Conservation (phyloP, 345 rosid species). For the Stellera chamaejasme region DNA sequence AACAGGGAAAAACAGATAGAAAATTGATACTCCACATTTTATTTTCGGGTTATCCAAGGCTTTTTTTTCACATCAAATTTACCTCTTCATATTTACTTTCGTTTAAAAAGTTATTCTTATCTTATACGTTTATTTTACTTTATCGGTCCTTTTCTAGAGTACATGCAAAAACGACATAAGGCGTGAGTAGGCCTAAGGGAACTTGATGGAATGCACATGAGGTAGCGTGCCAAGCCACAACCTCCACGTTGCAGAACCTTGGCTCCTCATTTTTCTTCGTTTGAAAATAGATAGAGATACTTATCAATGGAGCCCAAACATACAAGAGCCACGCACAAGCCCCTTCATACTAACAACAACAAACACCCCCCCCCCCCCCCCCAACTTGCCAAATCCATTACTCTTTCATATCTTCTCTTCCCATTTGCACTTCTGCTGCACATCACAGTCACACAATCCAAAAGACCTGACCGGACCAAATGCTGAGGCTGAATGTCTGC, state of each 20-base stretch:
- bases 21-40: background rate
- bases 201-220: constrained; percentile 17
- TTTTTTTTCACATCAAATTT: no score
- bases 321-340: background rate
- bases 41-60: background rate
- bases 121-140: no score
- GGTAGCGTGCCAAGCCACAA: constrained; percentile 28
- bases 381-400: no score
- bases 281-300: no score
- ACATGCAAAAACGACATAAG: no score
- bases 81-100: no score
- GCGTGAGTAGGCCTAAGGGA: constrained; percentile 26
- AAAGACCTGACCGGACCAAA: constrained; percentile 14
- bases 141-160: no score
- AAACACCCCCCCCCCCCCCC: no score
- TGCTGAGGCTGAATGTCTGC: constrained; percentile 55
- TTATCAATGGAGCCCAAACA: constrained; percentile 15
- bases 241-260: constrained; percentile 22
- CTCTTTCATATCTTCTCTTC: constrained; percentile 13
- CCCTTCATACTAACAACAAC: background rate
- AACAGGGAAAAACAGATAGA: background rate
- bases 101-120: no score
- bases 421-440: constrained; percentile 10
- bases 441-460: background rate
- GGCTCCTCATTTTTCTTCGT: constrained; percentile 15